Evolutionary conservation across 352 stramenopile species (phyloP).

Genomic region (Aphanomyces invadans): DNA sequence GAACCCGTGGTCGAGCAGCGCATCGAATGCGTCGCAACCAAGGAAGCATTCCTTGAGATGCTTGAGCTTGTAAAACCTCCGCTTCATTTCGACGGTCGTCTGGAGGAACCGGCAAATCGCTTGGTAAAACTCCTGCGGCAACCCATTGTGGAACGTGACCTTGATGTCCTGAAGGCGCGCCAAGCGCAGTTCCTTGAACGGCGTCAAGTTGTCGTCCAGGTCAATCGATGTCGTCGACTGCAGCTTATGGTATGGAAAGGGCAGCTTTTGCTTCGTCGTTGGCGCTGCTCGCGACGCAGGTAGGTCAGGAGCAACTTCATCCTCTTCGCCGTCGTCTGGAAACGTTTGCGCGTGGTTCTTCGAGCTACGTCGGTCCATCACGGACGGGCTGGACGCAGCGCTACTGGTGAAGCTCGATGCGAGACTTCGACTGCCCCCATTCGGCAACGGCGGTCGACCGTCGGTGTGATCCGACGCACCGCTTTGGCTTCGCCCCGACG

Average conservation of each 20-base stretch:
- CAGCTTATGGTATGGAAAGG: conserved; percentile 24
- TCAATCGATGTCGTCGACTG: conserved; percentile 17
- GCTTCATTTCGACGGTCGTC: conserved; percentile 72
- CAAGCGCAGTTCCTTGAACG: conserved; percentile 58
- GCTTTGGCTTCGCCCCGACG: not conserved
- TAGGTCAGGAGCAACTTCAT: not conserved
- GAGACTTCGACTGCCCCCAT: not conserved
- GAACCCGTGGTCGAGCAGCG: conserved; percentile 70
- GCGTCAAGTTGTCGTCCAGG: conserved; percentile 37
- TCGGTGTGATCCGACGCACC: not conserved
- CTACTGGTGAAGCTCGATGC: not conserved
- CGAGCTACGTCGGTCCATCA: not conserved
- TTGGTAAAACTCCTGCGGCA: conserved; percentile 73
- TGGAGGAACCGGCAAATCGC: conserved; percentile 62
- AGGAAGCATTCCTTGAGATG: conserved; percentile 84
- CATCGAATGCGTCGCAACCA: conserved; percentile 58
- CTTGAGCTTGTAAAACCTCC: conserved; percentile 72
- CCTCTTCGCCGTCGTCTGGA: not conserved
- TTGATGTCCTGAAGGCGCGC: conserved; percentile 68
- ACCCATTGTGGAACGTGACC: conserved; percentile 69
- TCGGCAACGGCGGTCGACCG: not conserved
- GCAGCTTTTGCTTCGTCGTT: not conserved
- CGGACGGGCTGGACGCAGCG: not conserved
- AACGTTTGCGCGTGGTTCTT: not conserved
- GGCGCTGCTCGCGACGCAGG: not conserved